These are phyloP conservation scores for Aotearoamyces nothofagi DNA, from an alignment of 2,329 filamentous ascomycete species.

Conservation along the genomic window DNA sequence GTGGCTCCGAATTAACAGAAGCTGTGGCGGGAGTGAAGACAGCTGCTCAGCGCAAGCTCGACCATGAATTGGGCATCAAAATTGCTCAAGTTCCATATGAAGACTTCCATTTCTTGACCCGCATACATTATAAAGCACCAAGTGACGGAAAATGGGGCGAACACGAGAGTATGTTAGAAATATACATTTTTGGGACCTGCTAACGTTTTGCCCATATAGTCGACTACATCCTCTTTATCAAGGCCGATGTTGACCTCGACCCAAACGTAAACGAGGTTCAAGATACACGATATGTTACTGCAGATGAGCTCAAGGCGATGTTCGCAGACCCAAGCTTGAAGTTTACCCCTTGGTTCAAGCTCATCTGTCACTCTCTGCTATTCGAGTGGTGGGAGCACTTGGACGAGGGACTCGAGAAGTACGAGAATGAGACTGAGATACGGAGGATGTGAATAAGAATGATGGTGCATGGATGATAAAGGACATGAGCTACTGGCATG, in stretches of 20 bases:
- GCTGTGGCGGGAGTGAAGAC: constrained; percentile 78
- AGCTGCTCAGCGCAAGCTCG: constrained; percentile 82
- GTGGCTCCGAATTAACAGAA: constrained; percentile 64
- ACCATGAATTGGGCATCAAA: constrained; percentile 91
- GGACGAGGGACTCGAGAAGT: constrained; percentile 67
- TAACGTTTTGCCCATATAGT: constrained; percentile 33
- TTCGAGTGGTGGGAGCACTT: constrained; percentile 95
- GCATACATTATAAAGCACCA: constrained; percentile 96
- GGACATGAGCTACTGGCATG: constrained; percentile 1
- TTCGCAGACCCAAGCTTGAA: constrained; percentile 67
- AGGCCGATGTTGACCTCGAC: constrained; percentile 74
- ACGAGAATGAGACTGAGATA: constrained; percentile 73
- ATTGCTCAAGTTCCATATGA: constrained; percentile 78
- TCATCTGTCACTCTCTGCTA: constrained; percentile 94
- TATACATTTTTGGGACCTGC: neutral
- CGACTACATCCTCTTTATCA: constrained; percentile 98
- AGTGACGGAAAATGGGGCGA: constrained; percentile 98
- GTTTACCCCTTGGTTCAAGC: constrained; percentile 98
- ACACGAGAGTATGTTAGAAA: constrained; percentile 66
- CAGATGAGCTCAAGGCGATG: constrained; percentile 69
- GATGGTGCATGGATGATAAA: constrained; percentile 2
- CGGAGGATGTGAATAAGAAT: constrained; percentile 53
- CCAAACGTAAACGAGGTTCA: constrained; percentile 80
- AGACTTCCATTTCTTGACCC: constrained; percentile 82
- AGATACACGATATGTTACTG: constrained; percentile 70